Percentiles rank a stretch among this genome's conserved stretches.
These are phyloP conservation scores for Senna tora DNA, from an alignment of 306 rosid genomes.

Conservation along the genomic window DNA sequence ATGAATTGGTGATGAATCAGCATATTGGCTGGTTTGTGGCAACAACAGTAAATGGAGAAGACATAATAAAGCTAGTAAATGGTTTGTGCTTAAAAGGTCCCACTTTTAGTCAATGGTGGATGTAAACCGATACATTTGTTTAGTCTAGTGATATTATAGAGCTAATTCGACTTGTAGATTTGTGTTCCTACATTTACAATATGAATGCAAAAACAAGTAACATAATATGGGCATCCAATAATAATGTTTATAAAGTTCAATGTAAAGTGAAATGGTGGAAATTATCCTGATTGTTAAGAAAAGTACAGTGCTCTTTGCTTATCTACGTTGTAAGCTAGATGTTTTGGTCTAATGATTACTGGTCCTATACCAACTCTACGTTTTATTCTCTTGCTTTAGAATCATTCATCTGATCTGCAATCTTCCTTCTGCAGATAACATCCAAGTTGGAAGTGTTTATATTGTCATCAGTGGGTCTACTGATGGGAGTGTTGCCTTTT, in stretches of 20 bases:
- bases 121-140: no score
- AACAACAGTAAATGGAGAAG: background rate
- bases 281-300: constrained; percentile 10
- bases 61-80: background rate
- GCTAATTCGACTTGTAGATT: no score
- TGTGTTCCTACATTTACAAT: no score
- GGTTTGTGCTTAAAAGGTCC: no score
- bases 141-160: no score
- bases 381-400: constrained; percentile 30
- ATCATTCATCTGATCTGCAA: constrained; percentile 22
- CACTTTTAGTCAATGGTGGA: no score
- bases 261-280: constrained; percentile 11
- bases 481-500: constrained; percentile 89
- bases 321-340: background rate
- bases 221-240: background rate
- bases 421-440: constrained; percentile 50
- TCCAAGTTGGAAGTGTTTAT: constrained; percentile 51
- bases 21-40: background rate
- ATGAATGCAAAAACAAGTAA: no score
- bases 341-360: constrained; percentile 4
- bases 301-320: constrained; percentile 26
- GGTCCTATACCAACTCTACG: constrained; percentile 14
- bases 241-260: constrained; percentile 18
- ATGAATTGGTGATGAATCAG: background rate
- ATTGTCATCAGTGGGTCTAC: constrained; percentile 89